Evolutionary conservation across 129 eudicot species (phyloP).

Genomic region (Logfia minima): DNA sequence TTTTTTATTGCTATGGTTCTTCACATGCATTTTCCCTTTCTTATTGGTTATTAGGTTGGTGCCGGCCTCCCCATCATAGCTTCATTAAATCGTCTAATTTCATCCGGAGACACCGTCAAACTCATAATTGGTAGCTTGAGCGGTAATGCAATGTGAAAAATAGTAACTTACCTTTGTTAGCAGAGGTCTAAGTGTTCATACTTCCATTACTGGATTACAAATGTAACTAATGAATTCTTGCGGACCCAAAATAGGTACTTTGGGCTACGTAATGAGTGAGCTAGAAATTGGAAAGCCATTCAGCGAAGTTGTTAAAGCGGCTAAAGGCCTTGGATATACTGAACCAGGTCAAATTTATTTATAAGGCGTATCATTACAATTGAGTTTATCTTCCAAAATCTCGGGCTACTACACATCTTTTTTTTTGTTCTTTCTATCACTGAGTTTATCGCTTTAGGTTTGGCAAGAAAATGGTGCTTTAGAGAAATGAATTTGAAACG

Average conservation of each 20-base stretch:
- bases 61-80: conserved; percentile 94
- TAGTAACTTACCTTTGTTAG: conserved; percentile 18
- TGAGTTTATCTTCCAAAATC: neutral
- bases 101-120: conserved; percentile 76
- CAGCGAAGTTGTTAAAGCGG: conserved; percentile 87
- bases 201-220: conserved; percentile 1
- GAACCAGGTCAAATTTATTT: conserved; percentile 76
- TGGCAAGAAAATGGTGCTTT: neutral
- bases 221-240: conserved; percentile 3
- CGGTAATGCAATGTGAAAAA: conserved; percentile 48
- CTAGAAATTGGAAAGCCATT: conserved; percentile 84
- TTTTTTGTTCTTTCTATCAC: neutral
- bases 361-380: conserved; percentile 3
- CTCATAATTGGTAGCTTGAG: conserved; percentile 86
- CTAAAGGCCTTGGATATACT: conserved; percentile 84
- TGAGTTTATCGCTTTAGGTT: neutral
- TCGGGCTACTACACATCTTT: conserved; percentile 9
- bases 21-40: conserved; percentile 12
- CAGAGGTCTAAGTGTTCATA: conserved; percentile 22
- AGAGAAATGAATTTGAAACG: conserved; percentile 6
- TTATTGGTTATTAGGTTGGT: conserved; percentile 68
- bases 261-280: conserved; percentile 97
- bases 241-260: conserved; percentile 58
- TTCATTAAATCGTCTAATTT: conserved; percentile 73
- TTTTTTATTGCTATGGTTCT: neutral